Conservation (phyloP, 257 asterid genomes). For the Solanum peruvianum region DNA sequence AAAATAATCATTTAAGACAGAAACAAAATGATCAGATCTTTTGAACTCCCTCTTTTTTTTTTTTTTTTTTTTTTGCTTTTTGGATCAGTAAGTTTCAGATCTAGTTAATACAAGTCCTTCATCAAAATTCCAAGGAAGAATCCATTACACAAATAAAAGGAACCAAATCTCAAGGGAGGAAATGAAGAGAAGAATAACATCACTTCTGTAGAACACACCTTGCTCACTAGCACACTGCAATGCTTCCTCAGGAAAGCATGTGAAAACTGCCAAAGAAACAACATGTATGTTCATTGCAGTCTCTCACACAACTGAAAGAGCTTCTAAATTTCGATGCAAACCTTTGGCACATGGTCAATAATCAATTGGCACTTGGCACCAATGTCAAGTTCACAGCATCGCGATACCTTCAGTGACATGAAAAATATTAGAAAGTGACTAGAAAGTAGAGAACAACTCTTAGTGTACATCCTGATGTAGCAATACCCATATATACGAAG, state of each 20-base stretch:
- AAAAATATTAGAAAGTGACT: not conserved
- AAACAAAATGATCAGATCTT: not conserved
- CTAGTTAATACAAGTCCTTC: not conserved
- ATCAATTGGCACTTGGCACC: slow-evolving; percentile 53
- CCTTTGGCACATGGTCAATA: slow-evolving; percentile 47
- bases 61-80: not conserved
- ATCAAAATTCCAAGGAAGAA: not conserved
- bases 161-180: not conserved
- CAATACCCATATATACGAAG: not conserved
- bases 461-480: not conserved
- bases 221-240: slow-evolving; percentile 16
- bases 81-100: not conserved
- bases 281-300: not conserved
- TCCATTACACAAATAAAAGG: not conserved
- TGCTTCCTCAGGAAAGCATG: slow-evolving; percentile 18
- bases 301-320: not conserved
- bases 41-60: not conserved
- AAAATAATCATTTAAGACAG: not conserved
- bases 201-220: slow-evolving; percentile 19
- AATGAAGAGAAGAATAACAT: not conserved
- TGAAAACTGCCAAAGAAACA: slow-evolving; percentile 32
- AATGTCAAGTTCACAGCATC: slow-evolving; percentile 37
- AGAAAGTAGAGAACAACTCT: not conserved
- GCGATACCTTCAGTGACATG: slow-evolving; percentile 33
- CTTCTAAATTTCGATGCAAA: slow-evolving; percentile 7